Conservation (phyloP, 2,329 filamentous ascomycete genomes). For the Biscogniauxia marginata region DNA sequence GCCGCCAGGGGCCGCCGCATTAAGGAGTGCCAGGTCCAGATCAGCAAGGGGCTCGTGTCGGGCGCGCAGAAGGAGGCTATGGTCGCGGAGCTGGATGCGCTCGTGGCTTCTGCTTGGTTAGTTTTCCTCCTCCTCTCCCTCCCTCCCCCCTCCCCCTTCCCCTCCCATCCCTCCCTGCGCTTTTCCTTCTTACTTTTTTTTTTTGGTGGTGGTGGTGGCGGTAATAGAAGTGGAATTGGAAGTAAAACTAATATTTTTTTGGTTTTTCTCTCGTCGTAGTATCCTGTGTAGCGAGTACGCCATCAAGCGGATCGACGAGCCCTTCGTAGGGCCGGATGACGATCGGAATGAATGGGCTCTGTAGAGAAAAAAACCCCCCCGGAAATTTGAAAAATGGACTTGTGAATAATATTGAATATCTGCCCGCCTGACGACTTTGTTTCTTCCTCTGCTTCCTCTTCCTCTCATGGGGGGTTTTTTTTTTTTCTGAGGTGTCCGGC, state of each 20-base stretch:
- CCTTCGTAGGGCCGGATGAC: conserved; percentile 76
- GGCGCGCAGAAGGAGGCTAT: conserved; percentile 76
- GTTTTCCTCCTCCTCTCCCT: conserved; percentile 25
- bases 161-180: background rate
- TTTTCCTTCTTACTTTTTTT: background rate
- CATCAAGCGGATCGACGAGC: conserved; percentile 91
- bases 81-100: conserved; percentile 83
- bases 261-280: conserved; percentile 44
- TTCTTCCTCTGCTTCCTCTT: too few species aligned
- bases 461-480: too few species aligned
- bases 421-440: too few species aligned
- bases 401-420: too few species aligned
- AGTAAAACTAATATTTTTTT: conserved; percentile 20
- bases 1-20: conserved; percentile 76
- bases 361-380: conserved; percentile 38
- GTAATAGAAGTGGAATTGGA: too few species aligned
- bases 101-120: conserved; percentile 88
- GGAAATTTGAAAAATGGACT: too few species aligned
- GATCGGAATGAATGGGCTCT: conserved; percentile 78
- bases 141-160: conserved; percentile 1
- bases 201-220: too few species aligned
- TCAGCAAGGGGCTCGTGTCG: conserved; percentile 71
- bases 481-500: too few species aligned
- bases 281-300: conserved; percentile 93
- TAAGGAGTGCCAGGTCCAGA: conserved; percentile 78